phyloP scores from a whole-genome alignment of 208 protist genomes.

The Acanthamoeba triangularis region DNA sequence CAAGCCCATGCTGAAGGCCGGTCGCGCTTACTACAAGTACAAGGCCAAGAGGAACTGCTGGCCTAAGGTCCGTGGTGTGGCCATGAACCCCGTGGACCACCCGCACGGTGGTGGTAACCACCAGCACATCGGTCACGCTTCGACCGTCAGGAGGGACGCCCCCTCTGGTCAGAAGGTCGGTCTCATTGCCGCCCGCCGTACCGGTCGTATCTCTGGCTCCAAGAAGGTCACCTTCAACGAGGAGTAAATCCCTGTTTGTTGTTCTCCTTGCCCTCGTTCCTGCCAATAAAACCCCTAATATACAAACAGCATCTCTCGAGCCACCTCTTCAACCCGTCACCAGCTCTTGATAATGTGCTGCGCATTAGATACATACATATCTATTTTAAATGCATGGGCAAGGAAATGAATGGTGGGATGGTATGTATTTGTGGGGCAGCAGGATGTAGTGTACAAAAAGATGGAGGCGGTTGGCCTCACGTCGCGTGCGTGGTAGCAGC shows the following conservation, averaged over 20 bases:
- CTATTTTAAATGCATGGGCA: no score
- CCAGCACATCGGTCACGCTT: conserved; percentile 99
- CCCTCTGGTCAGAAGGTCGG: conserved; percentile 98
- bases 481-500: no score
- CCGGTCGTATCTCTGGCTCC: conserved; percentile 96
- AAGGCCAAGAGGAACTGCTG: conserved; percentile 99
- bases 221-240: conserved; percentile 71
- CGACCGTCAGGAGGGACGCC: conserved; percentile 92
- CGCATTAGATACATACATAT: no score
- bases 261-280: neutral
- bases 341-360: no score
- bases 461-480: no score
- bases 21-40: conserved; percentile 99
- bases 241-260: neutral
- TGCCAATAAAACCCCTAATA: neutral
- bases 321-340: no score
- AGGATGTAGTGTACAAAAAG: no score
- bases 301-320: neutral
- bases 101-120: conserved; percentile 99
- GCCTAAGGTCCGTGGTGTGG: conserved; percentile 99
- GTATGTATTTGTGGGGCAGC: no score
- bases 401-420: no score
- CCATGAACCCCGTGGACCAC: conserved; percentile 99
- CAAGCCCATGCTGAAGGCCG: conserved; percentile 99
- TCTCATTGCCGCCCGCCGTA: conserved; percentile 99